These are phyloP conservation scores for Aspergillus panamensis DNA, from an alignment of 495 filamentous ascomycete genomes.

Conservation along the genomic window DNA sequence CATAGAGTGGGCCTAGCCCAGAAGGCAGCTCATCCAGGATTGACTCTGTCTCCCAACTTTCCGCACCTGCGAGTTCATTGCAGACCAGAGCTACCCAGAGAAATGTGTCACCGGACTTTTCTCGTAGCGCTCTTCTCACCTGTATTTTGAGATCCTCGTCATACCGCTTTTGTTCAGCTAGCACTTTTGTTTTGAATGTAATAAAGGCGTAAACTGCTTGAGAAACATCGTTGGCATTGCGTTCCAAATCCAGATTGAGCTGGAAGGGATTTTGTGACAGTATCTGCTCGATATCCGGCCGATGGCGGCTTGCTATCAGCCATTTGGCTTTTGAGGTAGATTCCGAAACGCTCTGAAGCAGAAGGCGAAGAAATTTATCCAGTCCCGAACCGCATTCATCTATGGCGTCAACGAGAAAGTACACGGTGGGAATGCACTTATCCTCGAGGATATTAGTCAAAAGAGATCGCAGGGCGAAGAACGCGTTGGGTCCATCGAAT, in stretches of 20 bases:
- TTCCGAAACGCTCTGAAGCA: constrained; percentile 18
- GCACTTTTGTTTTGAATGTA: constrained; percentile 24
- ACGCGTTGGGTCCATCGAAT: constrained; percentile 24
- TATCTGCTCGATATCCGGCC: constrained; percentile 18
- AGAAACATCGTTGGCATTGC: constrained; percentile 20
- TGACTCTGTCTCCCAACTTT: neutral
- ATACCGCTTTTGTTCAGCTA: constrained; percentile 16
- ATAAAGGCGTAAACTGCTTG: constrained; percentile 33
- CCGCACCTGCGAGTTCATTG: neutral
- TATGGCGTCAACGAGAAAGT: constrained; percentile 47
- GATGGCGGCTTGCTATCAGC: constrained; percentile 32
- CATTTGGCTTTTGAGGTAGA: constrained; percentile 24
- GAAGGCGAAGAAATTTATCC: constrained; percentile 30
- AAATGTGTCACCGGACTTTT: constrained; percentile 31
- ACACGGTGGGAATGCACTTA: constrained; percentile 22
- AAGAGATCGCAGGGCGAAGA: constrained; percentile 27
- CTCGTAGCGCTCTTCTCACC: constrained; percentile 9
- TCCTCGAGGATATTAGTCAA: constrained; percentile 36
- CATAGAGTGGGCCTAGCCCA: neutral
- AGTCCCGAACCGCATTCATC: constrained; percentile 42
- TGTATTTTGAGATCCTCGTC: constrained; percentile 6
- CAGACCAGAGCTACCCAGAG: constrained; percentile 37
- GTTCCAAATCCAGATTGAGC: constrained; percentile 20
- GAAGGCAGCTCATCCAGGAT: neutral
- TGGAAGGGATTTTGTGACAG: neutral